phyloP scores from a whole-genome alignment of 495 filamentous ascomycete genomes.

The Staphylotrichum tortipilum region DNA sequence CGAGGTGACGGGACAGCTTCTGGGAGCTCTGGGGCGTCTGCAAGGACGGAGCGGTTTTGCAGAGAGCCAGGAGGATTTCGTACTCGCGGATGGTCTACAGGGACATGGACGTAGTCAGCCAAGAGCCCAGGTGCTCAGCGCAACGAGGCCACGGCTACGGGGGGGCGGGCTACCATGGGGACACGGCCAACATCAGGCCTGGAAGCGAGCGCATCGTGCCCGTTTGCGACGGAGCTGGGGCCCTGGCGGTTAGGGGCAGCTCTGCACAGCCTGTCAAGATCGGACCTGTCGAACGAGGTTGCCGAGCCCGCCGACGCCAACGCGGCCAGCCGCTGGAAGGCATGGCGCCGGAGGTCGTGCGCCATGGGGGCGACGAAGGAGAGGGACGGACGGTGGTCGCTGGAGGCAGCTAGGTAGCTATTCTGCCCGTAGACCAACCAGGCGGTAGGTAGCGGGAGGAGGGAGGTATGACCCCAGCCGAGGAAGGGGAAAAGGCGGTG shows the following conservation, averaged over 20 bases:
- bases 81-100: slow-evolving; percentile 64
- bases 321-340: slow-evolving; percentile 63
- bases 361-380: slow-evolving; percentile 26
- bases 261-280: slow-evolving; percentile 54
- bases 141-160: background rate
- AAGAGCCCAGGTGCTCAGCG: background rate
- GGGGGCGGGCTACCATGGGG: slow-evolving; percentile 42
- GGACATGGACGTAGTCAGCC: slow-evolving; percentile 10
- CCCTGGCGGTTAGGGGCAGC: slow-evolving; percentile 39
- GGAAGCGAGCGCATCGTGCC: slow-evolving; percentile 11
- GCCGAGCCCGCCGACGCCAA: slow-evolving; percentile 47
- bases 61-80: slow-evolving; percentile 80
- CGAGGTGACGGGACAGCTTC: slow-evolving; percentile 62
- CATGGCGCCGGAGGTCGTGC: slow-evolving; percentile 50
- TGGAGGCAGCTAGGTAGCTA: too few relatives aligned
- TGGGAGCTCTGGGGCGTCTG: slow-evolving; percentile 58
- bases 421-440: too few relatives aligned
- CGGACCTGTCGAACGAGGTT: slow-evolving; percentile 48
- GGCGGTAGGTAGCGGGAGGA: too few relatives aligned
- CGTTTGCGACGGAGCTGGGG: slow-evolving; percentile 27
- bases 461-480: too few relatives aligned
- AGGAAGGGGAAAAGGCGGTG: too few relatives aligned
- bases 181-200: slow-evolving; percentile 30
- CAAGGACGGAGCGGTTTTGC: slow-evolving; percentile 71
- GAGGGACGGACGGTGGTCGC: too few relatives aligned